Evolutionary conservation across 129 eudicot species (phyloP).

Genomic region (Smallanthus sonchifolius): DNA sequence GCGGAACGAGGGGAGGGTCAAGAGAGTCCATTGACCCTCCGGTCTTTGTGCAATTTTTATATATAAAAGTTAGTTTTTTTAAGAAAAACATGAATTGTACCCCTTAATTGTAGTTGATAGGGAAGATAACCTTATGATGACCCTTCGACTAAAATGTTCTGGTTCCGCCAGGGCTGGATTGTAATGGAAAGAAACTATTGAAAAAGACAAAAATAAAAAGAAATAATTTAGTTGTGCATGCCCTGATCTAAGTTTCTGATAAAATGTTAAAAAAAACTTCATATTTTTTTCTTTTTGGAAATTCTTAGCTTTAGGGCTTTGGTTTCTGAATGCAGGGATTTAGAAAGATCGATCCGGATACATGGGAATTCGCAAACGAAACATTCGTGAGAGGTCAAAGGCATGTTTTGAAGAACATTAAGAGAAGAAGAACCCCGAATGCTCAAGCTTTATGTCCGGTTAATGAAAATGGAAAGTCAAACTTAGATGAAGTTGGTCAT

Average conservation of each 20-base stretch:
- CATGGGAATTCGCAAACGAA: conserved; percentile 93
- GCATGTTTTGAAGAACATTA: conserved; percentile 68
- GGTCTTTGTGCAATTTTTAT: too few species aligned
- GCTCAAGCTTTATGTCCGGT: conserved; percentile 33
- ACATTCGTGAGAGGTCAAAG: conserved; percentile 65
- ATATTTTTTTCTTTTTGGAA: background rate
- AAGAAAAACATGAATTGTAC: too few species aligned
- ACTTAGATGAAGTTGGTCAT: conserved; percentile 59
- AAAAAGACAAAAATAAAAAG: background rate
- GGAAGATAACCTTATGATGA: background rate
- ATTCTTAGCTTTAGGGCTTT: conserved; percentile 19
- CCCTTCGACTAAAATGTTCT: background rate
- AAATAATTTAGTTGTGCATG: background rate
- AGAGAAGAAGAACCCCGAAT: conserved; percentile 44
- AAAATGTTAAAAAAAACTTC: background rate
- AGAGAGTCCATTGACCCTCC: too few species aligned
- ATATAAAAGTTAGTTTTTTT: too few species aligned
- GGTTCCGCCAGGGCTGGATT: background rate
- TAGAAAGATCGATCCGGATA: conserved; percentile 89
- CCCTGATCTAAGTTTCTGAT: too few species aligned
- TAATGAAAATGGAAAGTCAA: conserved; percentile 43
- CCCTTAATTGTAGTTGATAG: background rate
- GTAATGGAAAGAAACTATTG: background rate
- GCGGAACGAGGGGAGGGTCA: too few species aligned
- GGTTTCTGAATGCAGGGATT: conserved; percentile 74